Evolutionary conservation across 2,329 filamentous ascomycete species (phyloP).

Genomic region (Lasiodiplodia sp.): DNA sequence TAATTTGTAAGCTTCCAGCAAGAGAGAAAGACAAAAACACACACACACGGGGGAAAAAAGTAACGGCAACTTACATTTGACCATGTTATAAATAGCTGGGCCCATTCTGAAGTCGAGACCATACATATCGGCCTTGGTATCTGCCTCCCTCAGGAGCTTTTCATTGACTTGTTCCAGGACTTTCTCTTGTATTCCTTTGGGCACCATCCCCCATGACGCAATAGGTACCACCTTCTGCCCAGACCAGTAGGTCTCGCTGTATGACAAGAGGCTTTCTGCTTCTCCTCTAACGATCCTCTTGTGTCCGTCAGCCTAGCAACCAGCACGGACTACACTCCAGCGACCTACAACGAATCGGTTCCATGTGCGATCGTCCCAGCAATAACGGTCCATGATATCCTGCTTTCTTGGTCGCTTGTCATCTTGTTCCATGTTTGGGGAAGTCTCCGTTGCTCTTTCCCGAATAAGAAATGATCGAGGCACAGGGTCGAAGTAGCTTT

Average conservation of each 20-base stretch:
- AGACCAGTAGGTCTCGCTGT: background rate
- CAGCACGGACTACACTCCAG: background rate
- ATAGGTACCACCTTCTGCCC: background rate
- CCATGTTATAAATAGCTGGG: background rate
- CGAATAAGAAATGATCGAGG: background rate
- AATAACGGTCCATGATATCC: background rate
- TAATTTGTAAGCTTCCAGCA: too few species aligned
- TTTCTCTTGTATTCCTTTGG: background rate
- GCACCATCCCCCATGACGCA: slow-evolving; percentile 1
- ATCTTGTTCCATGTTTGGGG: background rate
- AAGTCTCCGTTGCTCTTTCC: background rate
- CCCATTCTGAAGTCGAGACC: background rate
- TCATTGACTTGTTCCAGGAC: background rate
- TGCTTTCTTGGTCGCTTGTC: background rate
- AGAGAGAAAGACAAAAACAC: too few species aligned
- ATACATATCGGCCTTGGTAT: background rate
- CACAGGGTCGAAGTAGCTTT: background rate
- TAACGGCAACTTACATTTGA: background rate
- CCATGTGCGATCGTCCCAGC: slow-evolving; percentile 1
- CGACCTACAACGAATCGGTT: slow-evolving; percentile 1
- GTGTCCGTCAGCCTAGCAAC: background rate
- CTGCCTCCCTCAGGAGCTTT: background rate
- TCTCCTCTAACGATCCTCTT: background rate
- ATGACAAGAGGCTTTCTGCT: background rate
- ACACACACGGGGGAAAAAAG: background rate